These are phyloP conservation scores for Mycena floridula DNA, from an alignment of 768 basidiomycete species.

Conservation along the genomic window DNA sequence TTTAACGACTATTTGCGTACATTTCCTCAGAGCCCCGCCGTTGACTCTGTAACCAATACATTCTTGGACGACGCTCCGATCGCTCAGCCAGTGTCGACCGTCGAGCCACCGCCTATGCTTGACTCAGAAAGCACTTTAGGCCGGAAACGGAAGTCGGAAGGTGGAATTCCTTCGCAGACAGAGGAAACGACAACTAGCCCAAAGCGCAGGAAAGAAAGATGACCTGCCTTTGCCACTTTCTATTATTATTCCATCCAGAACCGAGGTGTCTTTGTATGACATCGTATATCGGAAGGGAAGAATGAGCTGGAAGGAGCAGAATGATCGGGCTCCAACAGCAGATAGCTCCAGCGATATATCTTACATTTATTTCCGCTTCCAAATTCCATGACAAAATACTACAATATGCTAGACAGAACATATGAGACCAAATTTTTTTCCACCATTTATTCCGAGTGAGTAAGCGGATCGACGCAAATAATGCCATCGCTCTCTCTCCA, in stretches of 20 bases:
- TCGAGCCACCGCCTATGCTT: conserved; percentile 8
- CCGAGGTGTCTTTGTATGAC: neutral
- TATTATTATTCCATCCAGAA: too few species aligned
- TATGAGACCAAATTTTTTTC: neutral
- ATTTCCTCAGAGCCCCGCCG: neutral
- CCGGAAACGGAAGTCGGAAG: conserved; percentile 36
- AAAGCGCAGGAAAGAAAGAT: conserved; percentile 19
- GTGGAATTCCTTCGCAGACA: neutral
- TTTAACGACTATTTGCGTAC: neutral
- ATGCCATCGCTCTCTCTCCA: conserved; percentile 92
- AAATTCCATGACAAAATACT: too few species aligned
- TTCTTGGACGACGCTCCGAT: conserved; percentile 23
- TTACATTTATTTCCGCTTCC: too few species aligned
- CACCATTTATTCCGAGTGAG: conserved; percentile 46
- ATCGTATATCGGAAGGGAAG: too few species aligned
- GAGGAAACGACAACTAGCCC: conserved; percentile 6
- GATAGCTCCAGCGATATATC: too few species aligned
- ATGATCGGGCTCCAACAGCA: too few species aligned
- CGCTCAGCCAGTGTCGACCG: conserved; percentile 12
- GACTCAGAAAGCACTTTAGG: conserved; percentile 10
- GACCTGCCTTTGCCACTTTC: too few species aligned
- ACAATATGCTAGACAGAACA: neutral
- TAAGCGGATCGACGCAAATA: conserved; percentile 82
- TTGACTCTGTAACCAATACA: conserved; percentile 10
- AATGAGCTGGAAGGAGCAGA: too few species aligned